phyloP scores from a whole-genome alignment of 331 rosid genomes.

The Telfairia occidentalis region DNA sequence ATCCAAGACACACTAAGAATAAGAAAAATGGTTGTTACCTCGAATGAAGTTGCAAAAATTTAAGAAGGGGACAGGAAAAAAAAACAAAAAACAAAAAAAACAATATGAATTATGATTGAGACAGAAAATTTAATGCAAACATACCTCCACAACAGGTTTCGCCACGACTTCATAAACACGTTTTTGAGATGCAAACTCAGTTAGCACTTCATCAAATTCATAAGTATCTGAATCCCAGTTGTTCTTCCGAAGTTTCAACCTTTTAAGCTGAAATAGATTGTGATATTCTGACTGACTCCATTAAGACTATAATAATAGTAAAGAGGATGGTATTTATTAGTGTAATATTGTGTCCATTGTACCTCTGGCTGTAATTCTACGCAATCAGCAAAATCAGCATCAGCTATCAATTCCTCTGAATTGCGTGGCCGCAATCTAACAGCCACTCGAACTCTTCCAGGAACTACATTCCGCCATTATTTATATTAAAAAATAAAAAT shows the following conservation, averaged over 20 bases:
- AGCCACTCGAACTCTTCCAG: conserved; percentile 96
- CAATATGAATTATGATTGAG: conserved; percentile 7
- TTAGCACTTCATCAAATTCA: conserved; percentile 93
- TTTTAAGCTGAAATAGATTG: conserved; percentile 63
- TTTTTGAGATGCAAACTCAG: conserved; percentile 93
- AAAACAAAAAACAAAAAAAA: background rate
- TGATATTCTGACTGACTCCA: conserved; percentile 2
- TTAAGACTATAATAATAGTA: background rate
- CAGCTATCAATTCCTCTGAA: conserved; percentile 61
- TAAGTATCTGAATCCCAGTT: conserved; percentile 97
- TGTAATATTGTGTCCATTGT: conserved; percentile 6
- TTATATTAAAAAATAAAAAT: background rate
- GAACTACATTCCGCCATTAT: conserved; percentile 37
- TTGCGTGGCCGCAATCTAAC: conserved; percentile 81
- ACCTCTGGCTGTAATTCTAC: conserved; percentile 98
- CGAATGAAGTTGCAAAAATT: conserved; percentile 14
- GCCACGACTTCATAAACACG: conserved; percentile 98
- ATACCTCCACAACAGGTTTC: conserved; percentile 97
- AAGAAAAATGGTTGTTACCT: conserved; percentile 17
- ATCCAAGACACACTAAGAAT: conserved; percentile 69
- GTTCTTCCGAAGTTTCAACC: conserved; percentile 89
- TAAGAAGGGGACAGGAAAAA: background rate
- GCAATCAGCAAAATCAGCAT: conserved; percentile 95
- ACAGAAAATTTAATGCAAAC: conserved; percentile 12
- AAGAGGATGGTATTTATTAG: background rate